phyloP scores from a whole-genome alignment of 768 basidiomycete genomes.

The Pleurotus eryngii region DNA sequence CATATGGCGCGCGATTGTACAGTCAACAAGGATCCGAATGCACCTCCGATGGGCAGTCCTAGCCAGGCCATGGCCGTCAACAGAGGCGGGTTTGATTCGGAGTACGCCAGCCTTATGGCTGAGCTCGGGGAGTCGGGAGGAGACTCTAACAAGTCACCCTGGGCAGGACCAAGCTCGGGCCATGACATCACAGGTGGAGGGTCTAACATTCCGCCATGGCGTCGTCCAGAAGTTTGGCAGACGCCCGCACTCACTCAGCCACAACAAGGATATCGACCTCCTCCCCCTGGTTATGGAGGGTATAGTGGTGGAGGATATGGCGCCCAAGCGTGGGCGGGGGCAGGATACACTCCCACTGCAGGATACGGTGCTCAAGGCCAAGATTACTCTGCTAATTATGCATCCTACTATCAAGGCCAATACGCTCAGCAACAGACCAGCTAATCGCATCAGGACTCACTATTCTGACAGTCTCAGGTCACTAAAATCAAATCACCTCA shows the following conservation, averaged over 20 bases:
- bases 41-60: conserved; percentile 42
- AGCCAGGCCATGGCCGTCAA: conserved; percentile 33
- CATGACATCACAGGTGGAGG: conserved; percentile 75
- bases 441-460: conserved; percentile 17
- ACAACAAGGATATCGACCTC: conserved; percentile 67
- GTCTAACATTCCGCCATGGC: conserved; percentile 86
- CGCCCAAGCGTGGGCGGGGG: conserved; percentile 34
- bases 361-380: conserved; percentile 49
- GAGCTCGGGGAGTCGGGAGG: conserved; percentile 84
- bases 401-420: conserved; percentile 86
- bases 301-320: conserved; percentile 49
- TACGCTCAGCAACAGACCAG: conserved; percentile 73
- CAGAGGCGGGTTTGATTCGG: conserved; percentile 90
- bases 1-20: conserved; percentile 99
- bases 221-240: conserved; percentile 86
- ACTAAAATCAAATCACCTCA: conserved; percentile 29
- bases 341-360: conserved; percentile 43
- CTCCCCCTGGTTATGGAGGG: conserved; percentile 54
- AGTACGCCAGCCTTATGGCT: conserved; percentile 96
- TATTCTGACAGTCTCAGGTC: conserved; percentile 42
- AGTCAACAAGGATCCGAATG: conserved; percentile 86
- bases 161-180: conserved; percentile 46
- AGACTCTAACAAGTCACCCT: conserved; percentile 51
- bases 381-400: conserved; percentile 77
- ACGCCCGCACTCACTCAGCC: conserved; percentile 47